Conservation (phyloP, 176 grass and related monocot species). For the Juncus effusus region DNA sequence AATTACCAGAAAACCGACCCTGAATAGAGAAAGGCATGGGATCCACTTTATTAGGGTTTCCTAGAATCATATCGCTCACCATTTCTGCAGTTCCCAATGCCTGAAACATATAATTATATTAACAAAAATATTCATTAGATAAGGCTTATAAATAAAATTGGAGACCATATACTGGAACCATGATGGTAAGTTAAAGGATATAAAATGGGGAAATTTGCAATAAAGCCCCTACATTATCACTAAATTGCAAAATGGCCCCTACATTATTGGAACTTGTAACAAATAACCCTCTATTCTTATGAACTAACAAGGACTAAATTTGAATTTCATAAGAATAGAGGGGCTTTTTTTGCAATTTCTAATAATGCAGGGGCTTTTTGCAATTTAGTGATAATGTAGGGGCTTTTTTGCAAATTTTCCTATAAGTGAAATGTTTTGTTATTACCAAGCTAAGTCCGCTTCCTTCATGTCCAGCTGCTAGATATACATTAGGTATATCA, state of each 20-base stretch:
- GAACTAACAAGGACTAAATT: too few species aligned
- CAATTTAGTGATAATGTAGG: too few species aligned
- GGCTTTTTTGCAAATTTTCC: too few species aligned
- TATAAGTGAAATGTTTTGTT: neutral
- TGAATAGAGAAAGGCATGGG: constrained; percentile 55
- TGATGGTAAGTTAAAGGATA: too few species aligned
- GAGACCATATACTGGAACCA: neutral
- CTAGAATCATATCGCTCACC: constrained; percentile 80
- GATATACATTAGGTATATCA: constrained; percentile 62
- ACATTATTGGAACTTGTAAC: too few species aligned
- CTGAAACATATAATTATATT: constrained; percentile 42
- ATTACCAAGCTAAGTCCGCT: constrained; percentile 82
- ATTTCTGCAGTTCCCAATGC: constrained; percentile 94
- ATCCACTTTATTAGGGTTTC: constrained; percentile 56
- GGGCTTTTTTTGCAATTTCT: too few species aligned
- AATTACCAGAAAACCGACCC: constrained; percentile 64
- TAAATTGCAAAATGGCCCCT: too few species aligned
- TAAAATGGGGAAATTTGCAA: too few species aligned
- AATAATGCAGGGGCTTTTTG: too few species aligned
- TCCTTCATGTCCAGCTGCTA: constrained; percentile 96
- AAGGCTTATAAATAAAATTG: neutral
- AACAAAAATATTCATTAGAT: neutral
- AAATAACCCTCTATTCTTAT: too few species aligned
- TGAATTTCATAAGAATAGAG: too few species aligned
- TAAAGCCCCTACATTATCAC: too few species aligned